Evolutionary conservation across 768 basidiomycete genomes (phyloP), one percentile per base, ranked within the genome.

Genomic region (Amanita rimosa): DNA sequence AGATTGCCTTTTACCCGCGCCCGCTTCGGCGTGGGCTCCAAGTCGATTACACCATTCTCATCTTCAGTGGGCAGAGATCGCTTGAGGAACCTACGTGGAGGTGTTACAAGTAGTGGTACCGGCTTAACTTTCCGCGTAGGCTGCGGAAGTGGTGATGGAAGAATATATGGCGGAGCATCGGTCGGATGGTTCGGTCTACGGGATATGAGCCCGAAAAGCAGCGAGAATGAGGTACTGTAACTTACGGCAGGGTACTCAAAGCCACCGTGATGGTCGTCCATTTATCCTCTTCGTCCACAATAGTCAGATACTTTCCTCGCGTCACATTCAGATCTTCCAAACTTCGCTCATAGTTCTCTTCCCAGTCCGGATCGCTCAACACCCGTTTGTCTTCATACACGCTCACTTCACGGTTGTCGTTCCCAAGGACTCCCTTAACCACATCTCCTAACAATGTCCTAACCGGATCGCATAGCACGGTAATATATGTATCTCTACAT

Each of bases 301-400:
- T 84, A 4, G 81, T 80, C 58, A 98, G 59, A 67, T 96, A 95
- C 66, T 83, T 93, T 36, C 94, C 92, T 48, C 83, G 67, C 0
- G 75, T 78, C 27, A 95, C 79, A 41, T 78, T 85, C 48, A 98
- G 59, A 55, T 88, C 87, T 54, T 80, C 85, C 55, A 99, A 61
- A 41, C 89, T 91, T 52, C 84, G 74, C 2, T 76, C 83, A 52
- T 77, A 60, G 57, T 97, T 97, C 57, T 97, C 94, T 40, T 90
- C 85, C 74, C 86, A 95, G 59, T 98, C 95, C 6, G 91, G 90
- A 58, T 98, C 96, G 54, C 81, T 85, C 48, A 99, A 66, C 39
- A 99, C 65, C 38, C 93, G 74, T 56, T 85, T 83, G 41, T 87
- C 92, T 63, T 97, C 90, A 57, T 83, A 89, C 31, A 94, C 84